Evolutionary conservation across 768 basidiomycete species (phyloP).

Genomic region (Tricholomella constricta): DNA sequence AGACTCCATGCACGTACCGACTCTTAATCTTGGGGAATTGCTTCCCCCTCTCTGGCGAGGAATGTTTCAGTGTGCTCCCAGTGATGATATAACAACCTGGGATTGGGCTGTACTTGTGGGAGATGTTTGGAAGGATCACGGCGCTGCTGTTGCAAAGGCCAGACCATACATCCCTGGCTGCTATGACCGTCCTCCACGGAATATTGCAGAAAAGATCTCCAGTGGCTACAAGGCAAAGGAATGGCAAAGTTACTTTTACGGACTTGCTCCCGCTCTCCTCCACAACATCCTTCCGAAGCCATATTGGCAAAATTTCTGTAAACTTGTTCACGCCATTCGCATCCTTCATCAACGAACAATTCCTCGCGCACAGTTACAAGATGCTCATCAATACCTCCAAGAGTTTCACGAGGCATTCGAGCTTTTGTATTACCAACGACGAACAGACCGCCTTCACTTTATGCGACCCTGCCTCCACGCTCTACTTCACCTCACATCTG

Average conservation of each 20-base stretch:
- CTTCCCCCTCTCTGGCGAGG: conserved; percentile 36
- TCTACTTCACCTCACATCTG: conserved; percentile 26
- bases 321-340: conserved; percentile 30
- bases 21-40: conserved; percentile 40
- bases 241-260: conserved; percentile 33
- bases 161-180: conserved; percentile 38
- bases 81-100: conserved; percentile 23
- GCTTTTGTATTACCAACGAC: conserved; percentile 31
- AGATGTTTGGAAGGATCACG: conserved; percentile 34
- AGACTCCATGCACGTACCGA: conserved; percentile 41
- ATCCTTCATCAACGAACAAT: too few species aligned
- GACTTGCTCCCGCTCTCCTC: conserved; percentile 34
- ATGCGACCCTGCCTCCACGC: conserved; percentile 32
- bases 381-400: too few species aligned
- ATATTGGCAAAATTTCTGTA: conserved; percentile 34
- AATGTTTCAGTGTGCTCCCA: conserved; percentile 13
- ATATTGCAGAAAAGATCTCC: conserved; percentile 40
- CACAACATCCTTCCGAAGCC: conserved; percentile 23
- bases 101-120: conserved; percentile 30
- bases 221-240: conserved; percentile 43
- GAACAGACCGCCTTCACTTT: conserved; percentile 32
- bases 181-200: conserved; percentile 42
- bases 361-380: too few species aligned
- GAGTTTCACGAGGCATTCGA: too few species aligned
- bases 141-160: conserved; percentile 29